These are phyloP conservation scores for Saccharomyces jurei DNA, from an alignment of 805 yeast species.

Conservation along the genomic window DNA sequence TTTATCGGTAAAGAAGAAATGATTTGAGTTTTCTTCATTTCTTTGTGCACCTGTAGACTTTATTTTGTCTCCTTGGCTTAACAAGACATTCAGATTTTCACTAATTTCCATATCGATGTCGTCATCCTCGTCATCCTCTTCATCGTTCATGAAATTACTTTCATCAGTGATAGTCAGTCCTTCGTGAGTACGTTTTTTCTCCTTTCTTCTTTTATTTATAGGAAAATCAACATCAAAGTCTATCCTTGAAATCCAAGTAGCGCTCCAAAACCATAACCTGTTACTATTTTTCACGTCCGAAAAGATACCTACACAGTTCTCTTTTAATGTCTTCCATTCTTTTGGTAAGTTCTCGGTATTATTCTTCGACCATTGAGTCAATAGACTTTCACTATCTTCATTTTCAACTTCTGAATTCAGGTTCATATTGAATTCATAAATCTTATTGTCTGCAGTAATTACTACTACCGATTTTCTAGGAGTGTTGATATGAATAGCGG, in stretches of 20 bases:
- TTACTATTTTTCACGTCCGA: slow-evolving; percentile 33
- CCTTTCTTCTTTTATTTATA: slow-evolving; percentile 27
- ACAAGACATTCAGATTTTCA: slow-evolving; percentile 8
- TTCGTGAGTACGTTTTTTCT: slow-evolving; percentile 36
- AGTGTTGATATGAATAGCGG: slow-evolving; percentile 50
- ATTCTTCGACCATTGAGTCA: slow-evolving; percentile 70
- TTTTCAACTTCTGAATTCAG: neutral
- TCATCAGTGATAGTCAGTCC: slow-evolving; percentile 37
- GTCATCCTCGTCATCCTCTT: slow-evolving; percentile 27
- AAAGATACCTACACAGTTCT: slow-evolving; percentile 69
- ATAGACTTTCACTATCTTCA: slow-evolving; percentile 16
- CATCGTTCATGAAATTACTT: slow-evolving; percentile 30
- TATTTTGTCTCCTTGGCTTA: slow-evolving; percentile 6
- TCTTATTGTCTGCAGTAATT: slow-evolving; percentile 63
- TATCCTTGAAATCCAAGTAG: slow-evolving; percentile 70
- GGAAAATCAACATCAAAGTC: slow-evolving; percentile 57
- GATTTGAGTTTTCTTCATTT: slow-evolving; percentile 29
- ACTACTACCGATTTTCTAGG: slow-evolving; percentile 45
- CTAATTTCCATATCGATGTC: slow-evolving; percentile 22
- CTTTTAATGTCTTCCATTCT: slow-evolving; percentile 47
- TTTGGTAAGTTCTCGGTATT: slow-evolving; percentile 71
- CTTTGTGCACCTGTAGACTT: slow-evolving; percentile 19
- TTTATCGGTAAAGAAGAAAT: slow-evolving; percentile 70
- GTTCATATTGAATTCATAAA: slow-evolving; percentile 53
- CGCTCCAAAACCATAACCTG: slow-evolving; percentile 80